Evolutionary conservation across 73 alveolate genomes (phyloP).

Genomic region (Symbiodinium pilosum): DNA sequence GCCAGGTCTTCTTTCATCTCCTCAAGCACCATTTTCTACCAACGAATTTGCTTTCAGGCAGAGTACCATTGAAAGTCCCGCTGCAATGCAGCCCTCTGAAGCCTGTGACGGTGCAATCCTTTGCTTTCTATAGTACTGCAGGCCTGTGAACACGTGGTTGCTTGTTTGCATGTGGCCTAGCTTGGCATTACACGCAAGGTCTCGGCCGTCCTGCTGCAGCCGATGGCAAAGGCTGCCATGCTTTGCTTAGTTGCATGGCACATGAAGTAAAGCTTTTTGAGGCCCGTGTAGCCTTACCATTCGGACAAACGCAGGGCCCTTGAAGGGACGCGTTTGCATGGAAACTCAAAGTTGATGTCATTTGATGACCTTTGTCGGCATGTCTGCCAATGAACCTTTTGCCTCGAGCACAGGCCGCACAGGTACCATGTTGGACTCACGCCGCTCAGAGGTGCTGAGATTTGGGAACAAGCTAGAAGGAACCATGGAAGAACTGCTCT

Average conservation of each 20-base stretch:
- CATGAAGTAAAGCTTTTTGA: neutral
- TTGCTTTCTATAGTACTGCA: neutral
- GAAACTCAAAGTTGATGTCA: no score
- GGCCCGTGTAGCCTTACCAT: neutral
- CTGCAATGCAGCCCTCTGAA: neutral
- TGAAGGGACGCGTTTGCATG: no score
- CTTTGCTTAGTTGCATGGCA: neutral
- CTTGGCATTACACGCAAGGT: neutral
- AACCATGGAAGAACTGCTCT: neutral
- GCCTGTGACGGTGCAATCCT: constrained; percentile 3
- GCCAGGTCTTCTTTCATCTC: neutral
- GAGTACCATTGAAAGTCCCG: neutral
- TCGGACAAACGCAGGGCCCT: neutral
- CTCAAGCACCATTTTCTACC: neutral
- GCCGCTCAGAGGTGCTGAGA: no score
- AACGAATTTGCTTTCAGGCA: no score
- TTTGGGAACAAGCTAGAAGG: no score
- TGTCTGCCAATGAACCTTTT: no score
- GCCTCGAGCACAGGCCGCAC: no score
- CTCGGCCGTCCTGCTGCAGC: neutral
- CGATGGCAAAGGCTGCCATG: neutral
- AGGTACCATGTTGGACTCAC: no score
- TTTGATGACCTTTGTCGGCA: no score
- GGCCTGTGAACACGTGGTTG: no score
- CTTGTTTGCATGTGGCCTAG: no score